Percentiles rank a stretch among this genome's conserved stretches.
These are phyloP conservation scores for Knoxdaviesia proteae DNA, from an alignment of 2,329 filamentous ascomycete genomes.

Conservation along the genomic window DNA sequence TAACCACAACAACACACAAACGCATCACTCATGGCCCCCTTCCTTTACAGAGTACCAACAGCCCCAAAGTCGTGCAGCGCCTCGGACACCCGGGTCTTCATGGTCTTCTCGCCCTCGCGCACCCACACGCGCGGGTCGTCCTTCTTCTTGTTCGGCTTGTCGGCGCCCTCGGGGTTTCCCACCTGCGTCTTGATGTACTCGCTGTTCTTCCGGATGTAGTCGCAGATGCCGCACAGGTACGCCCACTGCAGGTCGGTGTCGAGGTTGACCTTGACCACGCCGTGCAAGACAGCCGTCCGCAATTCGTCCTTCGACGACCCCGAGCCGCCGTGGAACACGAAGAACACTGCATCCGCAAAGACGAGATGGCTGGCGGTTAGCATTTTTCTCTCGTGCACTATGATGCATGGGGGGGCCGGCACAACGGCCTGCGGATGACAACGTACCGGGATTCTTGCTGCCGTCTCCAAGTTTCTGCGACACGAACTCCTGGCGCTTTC, in stretches of 20 bases:
- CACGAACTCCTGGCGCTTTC: constrained; percentile 90
- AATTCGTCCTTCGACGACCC: constrained; percentile 84
- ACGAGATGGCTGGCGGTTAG: not conserved
- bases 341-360: constrained; percentile 38
- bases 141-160: constrained; percentile 99
- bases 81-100: constrained; percentile 59
- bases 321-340: constrained; percentile 97
- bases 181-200: constrained; percentile 76
- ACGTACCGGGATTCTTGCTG: constrained; percentile 54
- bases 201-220: constrained; percentile 87
- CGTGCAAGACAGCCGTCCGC: constrained; percentile 68
- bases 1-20: too few species aligned
- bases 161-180: constrained; percentile 83
- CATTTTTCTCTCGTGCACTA: not conserved
- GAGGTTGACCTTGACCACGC: constrained; percentile 98
- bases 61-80: constrained; percentile 88
- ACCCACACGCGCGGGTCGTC: constrained; percentile 76
- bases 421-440: not conserved
- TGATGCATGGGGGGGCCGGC: not conserved
- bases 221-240: constrained; percentile 79
- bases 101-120: constrained; percentile 91
- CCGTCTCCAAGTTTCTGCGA: constrained; percentile 49
- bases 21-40: not conserved
- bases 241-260: constrained; percentile 96
- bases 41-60: constrained; percentile 48